Conservation (phyloP, 2,329 filamentous ascomycete genomes). For the Monilinia aucupariae region DNA sequence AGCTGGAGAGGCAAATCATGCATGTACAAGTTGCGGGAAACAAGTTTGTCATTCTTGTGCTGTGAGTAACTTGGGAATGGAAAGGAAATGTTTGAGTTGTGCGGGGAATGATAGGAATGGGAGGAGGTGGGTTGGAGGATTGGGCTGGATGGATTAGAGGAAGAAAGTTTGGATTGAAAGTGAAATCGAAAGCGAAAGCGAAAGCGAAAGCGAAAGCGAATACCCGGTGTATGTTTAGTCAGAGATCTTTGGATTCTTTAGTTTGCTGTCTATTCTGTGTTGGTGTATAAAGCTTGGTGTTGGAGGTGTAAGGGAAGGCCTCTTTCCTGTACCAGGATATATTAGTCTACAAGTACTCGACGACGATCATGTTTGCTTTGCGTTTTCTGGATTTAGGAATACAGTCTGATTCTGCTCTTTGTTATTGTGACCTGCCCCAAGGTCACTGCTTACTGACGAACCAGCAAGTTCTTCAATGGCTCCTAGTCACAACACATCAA, state of each 20-base stretch:
- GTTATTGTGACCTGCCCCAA: neutral
- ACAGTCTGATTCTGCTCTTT: neutral
- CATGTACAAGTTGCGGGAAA: conserved; percentile 49
- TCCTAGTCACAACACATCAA: neutral
- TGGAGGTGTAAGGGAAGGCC: neutral
- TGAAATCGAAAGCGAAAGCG: too few species aligned
- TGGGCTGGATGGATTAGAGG: conserved; percentile 22
- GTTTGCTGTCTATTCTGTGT: neutral
- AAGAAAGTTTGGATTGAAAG: neutral
- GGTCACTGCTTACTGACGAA: neutral
- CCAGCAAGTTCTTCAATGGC: conserved; percentile 1
- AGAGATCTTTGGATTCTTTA: neutral
- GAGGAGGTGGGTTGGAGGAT: conserved; percentile 24
- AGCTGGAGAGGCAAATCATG: conserved; percentile 28
- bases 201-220: neutral
- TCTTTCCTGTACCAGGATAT: neutral
- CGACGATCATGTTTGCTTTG: neutral
- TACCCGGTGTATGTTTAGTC: conserved; percentile 6
- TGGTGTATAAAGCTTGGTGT: conserved; percentile 3
- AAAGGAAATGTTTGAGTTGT: conserved; percentile 49
- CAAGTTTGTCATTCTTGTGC: conserved; percentile 55
- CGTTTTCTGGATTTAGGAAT: neutral
- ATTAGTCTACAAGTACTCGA: neutral
- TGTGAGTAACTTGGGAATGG: conserved; percentile 51
- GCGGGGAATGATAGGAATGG: conserved; percentile 32